Percentiles rank a stretch among this genome's conserved stretches.
Conservation (phyloP, 129 eudicot species). For the Erigeron canadensis region DNA sequence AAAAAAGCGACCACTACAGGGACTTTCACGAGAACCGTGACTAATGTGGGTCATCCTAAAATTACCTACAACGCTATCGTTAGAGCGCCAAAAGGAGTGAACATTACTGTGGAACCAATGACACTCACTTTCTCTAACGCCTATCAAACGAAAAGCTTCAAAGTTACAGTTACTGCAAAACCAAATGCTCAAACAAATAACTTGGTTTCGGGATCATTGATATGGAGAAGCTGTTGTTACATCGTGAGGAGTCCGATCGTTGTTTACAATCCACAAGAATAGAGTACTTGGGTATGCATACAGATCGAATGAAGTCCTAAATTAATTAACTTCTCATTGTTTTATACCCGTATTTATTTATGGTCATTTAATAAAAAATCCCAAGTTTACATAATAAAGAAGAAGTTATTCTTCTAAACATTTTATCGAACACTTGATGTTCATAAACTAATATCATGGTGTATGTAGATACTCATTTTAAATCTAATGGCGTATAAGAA, state of each 20-base stretch:
- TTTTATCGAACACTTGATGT: no score
- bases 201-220: slow-evolving; percentile 60
- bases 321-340: no score
- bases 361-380: no score
- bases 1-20: slow-evolving; percentile 38
- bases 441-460: no score
- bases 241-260: slow-evolving; percentile 81
- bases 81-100: slow-evolving; percentile 68
- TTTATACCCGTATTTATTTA: no score
- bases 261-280: slow-evolving; percentile 43
- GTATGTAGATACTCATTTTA: no score
- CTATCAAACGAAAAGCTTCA: slow-evolving; percentile 51
- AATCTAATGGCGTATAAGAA: no score
- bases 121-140: slow-evolving; percentile 45
- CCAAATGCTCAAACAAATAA: slow-evolving; percentile 23
- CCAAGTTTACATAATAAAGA: no score
- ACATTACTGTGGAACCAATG: slow-evolving; percentile 62
- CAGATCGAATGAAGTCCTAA: background rate
- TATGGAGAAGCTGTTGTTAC: slow-evolving; percentile 57
- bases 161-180: slow-evolving; percentile 63
- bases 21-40: slow-evolving; percentile 63
- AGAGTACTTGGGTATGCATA: slow-evolving; percentile 3
- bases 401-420: no score
- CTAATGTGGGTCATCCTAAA: slow-evolving; percentile 66
- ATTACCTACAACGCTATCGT: slow-evolving; percentile 64